A percentile compares a stretch with the other conserved stretches of the same genome.
phyloP scores from a whole-genome alignment of 805 yeast species.

The Cyberlindnera amylophila region DNA sequence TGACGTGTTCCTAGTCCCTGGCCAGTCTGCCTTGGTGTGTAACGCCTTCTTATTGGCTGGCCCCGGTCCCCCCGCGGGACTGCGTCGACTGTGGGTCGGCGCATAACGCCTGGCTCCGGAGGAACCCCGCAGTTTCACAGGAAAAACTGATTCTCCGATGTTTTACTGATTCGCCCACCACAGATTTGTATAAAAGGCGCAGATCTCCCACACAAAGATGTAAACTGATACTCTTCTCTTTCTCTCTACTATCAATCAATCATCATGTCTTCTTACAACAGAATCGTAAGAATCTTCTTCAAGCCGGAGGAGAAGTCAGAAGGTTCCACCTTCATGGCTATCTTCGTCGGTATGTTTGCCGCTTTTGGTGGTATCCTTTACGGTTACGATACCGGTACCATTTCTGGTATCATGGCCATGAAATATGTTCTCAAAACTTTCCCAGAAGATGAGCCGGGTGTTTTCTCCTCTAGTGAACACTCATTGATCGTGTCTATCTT shows the following conservation, averaged over 20 bases:
- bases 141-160: too few relatives aligned
- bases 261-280: not conserved
- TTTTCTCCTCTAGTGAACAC: slow-evolving; percentile 43
- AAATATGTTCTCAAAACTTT: slow-evolving; percentile 41
- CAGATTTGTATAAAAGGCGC: too few relatives aligned
- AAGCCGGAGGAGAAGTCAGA: slow-evolving; percentile 45
- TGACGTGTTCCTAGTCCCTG: too few relatives aligned
- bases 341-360: slow-evolving; percentile 55
- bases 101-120: too few relatives aligned
- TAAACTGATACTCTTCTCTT: too few relatives aligned
- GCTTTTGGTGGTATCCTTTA: slow-evolving; percentile 64
- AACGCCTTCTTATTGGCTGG: too few relatives aligned
- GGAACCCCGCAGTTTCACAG: too few relatives aligned
- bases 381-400: slow-evolving; percentile 68
- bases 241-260: not conserved
- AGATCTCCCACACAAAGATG: too few relatives aligned
- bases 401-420: slow-evolving; percentile 66
- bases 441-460: slow-evolving; percentile 32
- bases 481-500: slow-evolving; percentile 63
- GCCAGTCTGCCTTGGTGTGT: too few relatives aligned
- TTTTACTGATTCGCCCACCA: too few relatives aligned
- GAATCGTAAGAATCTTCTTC: slow-evolving; percentile 30
- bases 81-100: too few relatives aligned
- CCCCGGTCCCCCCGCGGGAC: too few relatives aligned
- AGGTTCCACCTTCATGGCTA: slow-evolving; percentile 45